These are phyloP conservation scores for Coemansia interrupta DNA, from an alignment of 192 early-diverging fungal genomes.

Conservation along the genomic window DNA sequence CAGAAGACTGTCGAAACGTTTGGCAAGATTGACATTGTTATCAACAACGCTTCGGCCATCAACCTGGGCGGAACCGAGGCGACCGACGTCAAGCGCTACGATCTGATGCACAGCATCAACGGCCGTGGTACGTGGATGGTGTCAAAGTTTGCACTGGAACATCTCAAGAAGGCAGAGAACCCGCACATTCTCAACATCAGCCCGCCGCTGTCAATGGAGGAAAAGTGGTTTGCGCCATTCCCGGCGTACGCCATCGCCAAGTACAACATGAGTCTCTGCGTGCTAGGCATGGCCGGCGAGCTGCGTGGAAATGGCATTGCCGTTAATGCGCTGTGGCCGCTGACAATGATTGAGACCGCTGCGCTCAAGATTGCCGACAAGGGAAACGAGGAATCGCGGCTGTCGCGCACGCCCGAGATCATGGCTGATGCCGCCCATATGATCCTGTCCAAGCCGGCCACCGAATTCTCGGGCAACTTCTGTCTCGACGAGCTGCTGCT, in stretches of 20 bases:
- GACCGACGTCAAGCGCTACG: slow-evolving; percentile 62
- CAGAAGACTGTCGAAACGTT: slow-evolving; percentile 63
- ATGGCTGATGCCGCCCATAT: slow-evolving; percentile 76
- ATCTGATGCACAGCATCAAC: slow-evolving; percentile 75
- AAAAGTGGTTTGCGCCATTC: slow-evolving; percentile 66
- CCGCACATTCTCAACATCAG: slow-evolving; percentile 73
- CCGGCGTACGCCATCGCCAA: slow-evolving; percentile 70
- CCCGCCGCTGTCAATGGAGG: slow-evolving; percentile 66
- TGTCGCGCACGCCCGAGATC: slow-evolving; percentile 57
- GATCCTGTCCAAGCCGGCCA: slow-evolving; percentile 58
- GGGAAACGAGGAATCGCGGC: slow-evolving; percentile 8
- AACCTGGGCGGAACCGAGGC: slow-evolving; percentile 58
- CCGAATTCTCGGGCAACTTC: slow-evolving; percentile 65
- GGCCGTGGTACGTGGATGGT: slow-evolving; percentile 77
- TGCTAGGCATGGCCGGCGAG: slow-evolving; percentile 70
- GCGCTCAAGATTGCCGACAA: slow-evolving; percentile 53
- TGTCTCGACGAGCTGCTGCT: slow-evolving; percentile 78
- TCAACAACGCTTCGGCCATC: slow-evolving; percentile 81
- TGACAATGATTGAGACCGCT: slow-evolving; percentile 71
- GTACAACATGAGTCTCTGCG: slow-evolving; percentile 72
- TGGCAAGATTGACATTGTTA: slow-evolving; percentile 77
- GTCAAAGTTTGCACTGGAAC: slow-evolving; percentile 61
- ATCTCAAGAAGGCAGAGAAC: slow-evolving; percentile 66
- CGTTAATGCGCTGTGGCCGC: slow-evolving; percentile 76
- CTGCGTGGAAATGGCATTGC: slow-evolving; percentile 62